Evolutionary conservation across 108 stramenopile genomes (phyloP).

Genomic region (Nitzschia sp.): DNA sequence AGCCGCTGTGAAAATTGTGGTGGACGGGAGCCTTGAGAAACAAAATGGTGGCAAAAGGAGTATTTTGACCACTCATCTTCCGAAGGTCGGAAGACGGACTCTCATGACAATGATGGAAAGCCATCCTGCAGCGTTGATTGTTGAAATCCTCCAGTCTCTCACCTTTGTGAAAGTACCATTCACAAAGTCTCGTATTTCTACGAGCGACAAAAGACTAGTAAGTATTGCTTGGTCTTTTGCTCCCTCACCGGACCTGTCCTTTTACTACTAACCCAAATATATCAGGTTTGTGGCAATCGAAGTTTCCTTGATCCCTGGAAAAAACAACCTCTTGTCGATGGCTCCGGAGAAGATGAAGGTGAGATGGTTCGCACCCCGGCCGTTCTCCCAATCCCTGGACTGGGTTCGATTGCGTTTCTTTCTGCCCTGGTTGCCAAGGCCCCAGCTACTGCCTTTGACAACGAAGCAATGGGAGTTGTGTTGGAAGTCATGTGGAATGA

Average conservation of each 20-base stretch:
- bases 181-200: slow-evolving; percentile 9
- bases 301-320: slow-evolving; percentile 30
- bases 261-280: neutral
- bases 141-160: slow-evolving; percentile 23
- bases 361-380: slow-evolving; percentile 23
- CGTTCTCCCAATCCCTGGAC: slow-evolving; percentile 37
- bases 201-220: slow-evolving; percentile 2
- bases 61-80: slow-evolving; percentile 29
- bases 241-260: too few species aligned
- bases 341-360: neutral
- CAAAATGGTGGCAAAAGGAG: slow-evolving; percentile 9
- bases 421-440: slow-evolving; percentile 19
- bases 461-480: slow-evolving; percentile 45
- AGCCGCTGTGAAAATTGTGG: slow-evolving; percentile 24
- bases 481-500: slow-evolving; percentile 31
- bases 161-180: slow-evolving; percentile 42
- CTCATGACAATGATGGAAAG: slow-evolving; percentile 21
- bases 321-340: neutral
- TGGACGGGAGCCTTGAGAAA: slow-evolving; percentile 26
- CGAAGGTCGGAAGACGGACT: slow-evolving; percentile 13
- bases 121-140: slow-evolving; percentile 21
- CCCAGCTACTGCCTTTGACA: slow-evolving; percentile 33
- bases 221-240: too few species aligned
- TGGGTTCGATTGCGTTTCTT: slow-evolving; percentile 32
- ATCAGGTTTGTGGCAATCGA: slow-evolving; percentile 10